These are phyloP conservation scores for Scedosporium aurantiacum DNA, from an alignment of 2,329 filamentous ascomycete species.

Conservation along the genomic window DNA sequence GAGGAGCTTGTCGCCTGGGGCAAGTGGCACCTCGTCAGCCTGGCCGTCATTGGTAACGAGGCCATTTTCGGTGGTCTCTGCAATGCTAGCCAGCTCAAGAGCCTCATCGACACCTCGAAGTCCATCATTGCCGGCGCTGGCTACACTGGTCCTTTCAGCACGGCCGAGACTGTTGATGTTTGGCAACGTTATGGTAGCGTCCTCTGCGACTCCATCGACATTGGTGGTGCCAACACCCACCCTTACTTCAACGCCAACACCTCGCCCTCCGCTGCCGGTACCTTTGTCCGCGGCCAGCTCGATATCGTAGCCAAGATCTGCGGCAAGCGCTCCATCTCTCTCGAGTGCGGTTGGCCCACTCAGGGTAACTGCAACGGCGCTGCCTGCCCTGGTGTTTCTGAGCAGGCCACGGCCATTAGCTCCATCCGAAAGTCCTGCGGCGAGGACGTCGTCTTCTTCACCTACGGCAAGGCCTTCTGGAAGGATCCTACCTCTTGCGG, in stretches of 20 bases:
- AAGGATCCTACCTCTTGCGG: constrained; percentile 58
- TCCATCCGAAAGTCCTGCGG: constrained; percentile 58
- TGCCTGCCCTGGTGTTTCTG: constrained; percentile 52
- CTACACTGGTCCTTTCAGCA: constrained; percentile 68
- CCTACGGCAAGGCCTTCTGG: constrained; percentile 69
- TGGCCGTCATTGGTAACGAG: constrained; percentile 87
- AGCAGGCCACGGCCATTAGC: constrained; percentile 65
- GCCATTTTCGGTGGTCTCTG: constrained; percentile 66
- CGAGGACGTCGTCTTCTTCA: constrained; percentile 68
- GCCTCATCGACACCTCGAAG: constrained; percentile 61
- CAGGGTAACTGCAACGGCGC: constrained; percentile 57
- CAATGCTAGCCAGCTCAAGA: constrained; percentile 50
- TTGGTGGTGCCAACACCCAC: constrained; percentile 80
- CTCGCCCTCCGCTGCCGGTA: constrained; percentile 54
- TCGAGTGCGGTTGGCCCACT: constrained; percentile 87
- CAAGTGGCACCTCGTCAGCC: constrained; percentile 64
- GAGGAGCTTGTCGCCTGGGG: constrained; percentile 59
- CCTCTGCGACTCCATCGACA: constrained; percentile 65
- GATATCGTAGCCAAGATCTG: constrained; percentile 60
- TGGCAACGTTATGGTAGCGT: constrained; percentile 52
- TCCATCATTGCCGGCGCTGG: constrained; percentile 48
- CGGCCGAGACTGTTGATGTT: constrained; percentile 72
- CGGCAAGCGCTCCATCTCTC: constrained; percentile 64
- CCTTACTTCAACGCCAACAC: constrained; percentile 80
- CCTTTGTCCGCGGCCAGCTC: constrained; percentile 66